Conservation (phyloP, 108 stramenopile genomes). For the Skeletonema menzelii region DNA sequence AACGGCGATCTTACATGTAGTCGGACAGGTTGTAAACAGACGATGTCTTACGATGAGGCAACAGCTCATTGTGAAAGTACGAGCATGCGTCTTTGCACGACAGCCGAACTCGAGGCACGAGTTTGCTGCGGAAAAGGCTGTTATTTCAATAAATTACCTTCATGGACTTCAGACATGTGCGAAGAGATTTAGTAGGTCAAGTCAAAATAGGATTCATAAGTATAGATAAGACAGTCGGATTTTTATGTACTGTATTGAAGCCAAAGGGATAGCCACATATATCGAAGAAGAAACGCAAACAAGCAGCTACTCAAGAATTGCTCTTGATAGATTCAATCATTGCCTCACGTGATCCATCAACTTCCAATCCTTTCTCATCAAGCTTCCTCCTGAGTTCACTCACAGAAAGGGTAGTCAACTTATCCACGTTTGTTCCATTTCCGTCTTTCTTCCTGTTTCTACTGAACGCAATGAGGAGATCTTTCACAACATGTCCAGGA, state of each 20-base stretch:
- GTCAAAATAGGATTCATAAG: too few species aligned
- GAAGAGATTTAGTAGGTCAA: neutral
- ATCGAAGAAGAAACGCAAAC: neutral
- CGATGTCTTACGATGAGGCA: neutral
- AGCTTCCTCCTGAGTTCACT: constrained; percentile 8
- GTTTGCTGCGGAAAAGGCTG: neutral
- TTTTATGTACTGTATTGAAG: too few species aligned
- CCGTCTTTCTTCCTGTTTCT: neutral
- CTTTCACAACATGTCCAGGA: neutral
- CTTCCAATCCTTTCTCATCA: constrained; percentile 3
- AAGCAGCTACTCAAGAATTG: neutral
- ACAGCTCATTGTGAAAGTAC: neutral
- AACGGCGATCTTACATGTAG: neutral
- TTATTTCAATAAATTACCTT: neutral
- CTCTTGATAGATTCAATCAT: neutral
- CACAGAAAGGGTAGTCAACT: neutral
- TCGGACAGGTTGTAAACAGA: neutral
- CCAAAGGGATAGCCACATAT: too few species aligned
- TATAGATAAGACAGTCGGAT: too few species aligned
- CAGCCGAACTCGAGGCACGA: neutral
- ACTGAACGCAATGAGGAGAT: neutral
- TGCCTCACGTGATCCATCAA: constrained; percentile 7
- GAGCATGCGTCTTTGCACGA: constrained; percentile 2
- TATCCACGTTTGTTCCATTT: neutral
- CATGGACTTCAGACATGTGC: neutral